Conservation (phyloP, 2,329 filamentous ascomycete genomes). For the Aspergillus chevalieri region DNA sequence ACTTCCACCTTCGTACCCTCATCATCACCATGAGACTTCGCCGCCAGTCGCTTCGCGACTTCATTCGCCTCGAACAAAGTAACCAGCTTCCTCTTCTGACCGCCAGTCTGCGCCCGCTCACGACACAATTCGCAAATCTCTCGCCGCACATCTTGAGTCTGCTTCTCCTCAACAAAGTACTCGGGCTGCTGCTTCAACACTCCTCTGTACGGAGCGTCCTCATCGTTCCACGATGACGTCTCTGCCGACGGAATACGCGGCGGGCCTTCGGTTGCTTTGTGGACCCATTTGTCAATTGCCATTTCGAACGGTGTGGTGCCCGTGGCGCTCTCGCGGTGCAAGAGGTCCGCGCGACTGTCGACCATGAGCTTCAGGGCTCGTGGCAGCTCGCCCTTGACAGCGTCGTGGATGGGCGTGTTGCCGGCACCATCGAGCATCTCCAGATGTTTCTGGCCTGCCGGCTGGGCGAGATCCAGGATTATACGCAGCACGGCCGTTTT, state of each 20-base stretch:
- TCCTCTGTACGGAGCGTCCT: background rate
- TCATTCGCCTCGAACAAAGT: slow-evolving; percentile 56
- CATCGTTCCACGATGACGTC: background rate
- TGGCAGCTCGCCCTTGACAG: slow-evolving; percentile 42
- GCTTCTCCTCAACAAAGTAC: slow-evolving; percentile 8
- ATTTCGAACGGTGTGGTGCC: slow-evolving; percentile 65
- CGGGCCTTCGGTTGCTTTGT: slow-evolving; percentile 13
- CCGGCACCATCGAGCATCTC: slow-evolving; percentile 39
- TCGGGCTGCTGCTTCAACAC: slow-evolving; percentile 1
- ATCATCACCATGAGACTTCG: slow-evolving; percentile 2
- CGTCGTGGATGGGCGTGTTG: slow-evolving; percentile 38
- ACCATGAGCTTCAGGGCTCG: slow-evolving; percentile 51
- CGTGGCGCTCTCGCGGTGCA: slow-evolving; percentile 68
- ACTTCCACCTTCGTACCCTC: background rate
- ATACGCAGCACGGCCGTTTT: slow-evolving; percentile 43
- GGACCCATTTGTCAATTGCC: slow-evolving; percentile 23
- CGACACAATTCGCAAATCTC: slow-evolving; percentile 34
- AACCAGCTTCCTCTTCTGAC: slow-evolving; percentile 48
- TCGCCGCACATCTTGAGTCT: slow-evolving; percentile 4
- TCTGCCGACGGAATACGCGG: slow-evolving; percentile 2
- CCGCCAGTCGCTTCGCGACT: slow-evolving; percentile 48
- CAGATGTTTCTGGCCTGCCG: slow-evolving; percentile 42
- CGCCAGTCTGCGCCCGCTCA: slow-evolving; percentile 17
- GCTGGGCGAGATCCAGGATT: slow-evolving; percentile 52
- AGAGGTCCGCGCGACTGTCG: slow-evolving; percentile 51